A percentile compares a stretch with the other conserved stretches of the same genome.
Conservation (phyloP, 139 green algal species). For the Chlamydomonas sp. region DNA sequence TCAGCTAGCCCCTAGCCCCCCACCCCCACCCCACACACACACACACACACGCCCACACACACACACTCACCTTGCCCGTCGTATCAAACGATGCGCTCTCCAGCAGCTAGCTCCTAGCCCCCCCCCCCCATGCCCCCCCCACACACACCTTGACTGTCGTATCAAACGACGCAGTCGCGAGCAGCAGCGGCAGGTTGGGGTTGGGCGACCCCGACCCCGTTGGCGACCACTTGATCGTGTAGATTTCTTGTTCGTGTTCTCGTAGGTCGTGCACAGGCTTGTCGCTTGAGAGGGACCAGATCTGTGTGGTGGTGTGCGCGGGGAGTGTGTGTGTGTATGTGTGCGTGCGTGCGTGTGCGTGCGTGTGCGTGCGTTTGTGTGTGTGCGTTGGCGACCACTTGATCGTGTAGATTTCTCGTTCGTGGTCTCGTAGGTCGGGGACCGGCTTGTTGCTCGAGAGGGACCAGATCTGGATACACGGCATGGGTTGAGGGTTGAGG, state of each 20-base stretch:
- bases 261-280: slow-evolving; percentile 49
- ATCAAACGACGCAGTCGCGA: slow-evolving; percentile 83
- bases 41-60: too few relatives aligned
- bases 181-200: slow-evolving; percentile 48
- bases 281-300: slow-evolving; percentile 38
- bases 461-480: slow-evolving; percentile 39
- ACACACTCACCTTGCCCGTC: too few relatives aligned
- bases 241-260: slow-evolving; percentile 79
- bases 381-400: slow-evolving; percentile 73
- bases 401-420: slow-evolving; percentile 85
- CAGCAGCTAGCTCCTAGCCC: too few relatives aligned
- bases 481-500: too few relatives aligned
- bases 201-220: slow-evolving; percentile 51
- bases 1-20: too few relatives aligned
- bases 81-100: too few relatives aligned
- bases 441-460: slow-evolving; percentile 41
- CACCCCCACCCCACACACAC: too few relatives aligned
- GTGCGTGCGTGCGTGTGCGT: too few relatives aligned
- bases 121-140: too few relatives aligned
- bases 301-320: too few relatives aligned
- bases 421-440: slow-evolving; percentile 60
- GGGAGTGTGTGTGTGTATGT: too few relatives aligned
- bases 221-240: slow-evolving; percentile 81
- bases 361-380: too few relatives aligned
- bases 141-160: slow-evolving; percentile 63